Evolutionary conservation across 1,284 basidiomycete genomes (phyloP), one percentile per base, ranked within the genome.

Genomic region (Gyrodon tennesseensis): DNA sequence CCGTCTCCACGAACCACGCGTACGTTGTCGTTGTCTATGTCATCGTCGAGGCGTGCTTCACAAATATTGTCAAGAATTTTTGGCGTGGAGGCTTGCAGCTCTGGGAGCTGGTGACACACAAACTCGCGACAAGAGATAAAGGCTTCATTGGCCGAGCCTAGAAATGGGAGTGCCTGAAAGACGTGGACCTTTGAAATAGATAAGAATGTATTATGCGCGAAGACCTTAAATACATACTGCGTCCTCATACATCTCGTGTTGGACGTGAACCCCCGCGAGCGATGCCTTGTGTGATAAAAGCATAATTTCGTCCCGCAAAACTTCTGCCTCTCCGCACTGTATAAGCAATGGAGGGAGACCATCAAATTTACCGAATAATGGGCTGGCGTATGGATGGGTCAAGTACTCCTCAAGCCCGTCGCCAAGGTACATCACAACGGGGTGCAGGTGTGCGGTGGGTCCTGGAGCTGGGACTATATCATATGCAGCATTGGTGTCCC

Each of bases 351-450:
- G 96, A 15, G 96, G 96, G 18, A 99, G 80, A 13, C 90, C 91
- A 37, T 82, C 82, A 71, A 97, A 89, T 74, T 96, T 88, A 23
- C 96, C 96, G 72, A 98, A 99, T n/a, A 99, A 80, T 0, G 96
- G 95, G 68, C 92, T 94, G 11, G 92, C 96, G 73, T 99, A 99
- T 6, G 96, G 96, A 76, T 99, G 96, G 0, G 95, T 97, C 59
- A 98, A 80, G 74, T 93, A 97, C 64, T 86, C 82, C 72, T 91
- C 86, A 72, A 95, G 88, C 44, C 89, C 83, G 46, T 92, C 90
- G 18, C 96, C 96, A 7, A 99, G 88, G 73, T 98, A 97, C 69
- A 96, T 91, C 25, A 86, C 86, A 57, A 99, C 91, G 0, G 97
- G 96, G 75, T 99, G 94, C 73, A 98, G 84, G 73, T 96, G 94